Percentiles rank a stretch among this genome's conserved stretches.
Conservation (phyloP, 2,329 filamentous ascomycete species). For the Ceratocystiopsis brevicomis region DNA sequence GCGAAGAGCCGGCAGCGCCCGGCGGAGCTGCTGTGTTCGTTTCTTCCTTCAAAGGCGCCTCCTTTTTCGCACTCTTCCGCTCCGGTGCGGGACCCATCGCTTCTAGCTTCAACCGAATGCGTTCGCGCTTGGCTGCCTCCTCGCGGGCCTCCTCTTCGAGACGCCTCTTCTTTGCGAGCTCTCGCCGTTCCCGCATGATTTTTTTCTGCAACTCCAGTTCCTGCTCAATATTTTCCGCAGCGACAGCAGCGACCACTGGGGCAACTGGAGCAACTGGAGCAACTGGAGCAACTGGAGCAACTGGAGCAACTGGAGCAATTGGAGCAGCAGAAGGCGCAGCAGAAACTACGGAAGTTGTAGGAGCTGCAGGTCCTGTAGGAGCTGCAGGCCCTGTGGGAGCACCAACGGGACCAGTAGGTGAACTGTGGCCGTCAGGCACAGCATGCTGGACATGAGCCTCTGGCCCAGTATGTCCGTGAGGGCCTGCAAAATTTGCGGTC, state of each 20-base stretch:
- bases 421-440: too few species aligned
- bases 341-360: too few species aligned
- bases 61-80: constrained; percentile 37
- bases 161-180: constrained; percentile 48
- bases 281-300: too few species aligned
- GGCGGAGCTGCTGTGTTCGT: not conserved
- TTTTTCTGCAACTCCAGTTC: constrained; percentile 47
- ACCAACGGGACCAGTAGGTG: too few species aligned
- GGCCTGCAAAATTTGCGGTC: constrained; percentile 4
- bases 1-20: too few species aligned
- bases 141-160: constrained; percentile 52
- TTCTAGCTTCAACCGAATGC: constrained; percentile 54
- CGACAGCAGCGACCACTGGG: constrained; percentile 10
- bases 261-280: not conserved
- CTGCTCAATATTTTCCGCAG: constrained; percentile 22
- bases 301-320: too few species aligned
- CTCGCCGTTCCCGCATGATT: constrained; percentile 53
- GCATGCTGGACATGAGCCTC: not conserved
- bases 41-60: constrained; percentile 23
- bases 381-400: too few species aligned
- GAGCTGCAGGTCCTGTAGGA: too few species aligned
- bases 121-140: constrained; percentile 51
- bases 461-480: not conserved
- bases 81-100: constrained; percentile 47
- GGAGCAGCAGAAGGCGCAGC: too few species aligned